Evolutionary conservation across 108 stramenopile genomes (phyloP), one percentile per base, ranked within the genome.

Genomic region (Nitzschia sp.): DNA sequence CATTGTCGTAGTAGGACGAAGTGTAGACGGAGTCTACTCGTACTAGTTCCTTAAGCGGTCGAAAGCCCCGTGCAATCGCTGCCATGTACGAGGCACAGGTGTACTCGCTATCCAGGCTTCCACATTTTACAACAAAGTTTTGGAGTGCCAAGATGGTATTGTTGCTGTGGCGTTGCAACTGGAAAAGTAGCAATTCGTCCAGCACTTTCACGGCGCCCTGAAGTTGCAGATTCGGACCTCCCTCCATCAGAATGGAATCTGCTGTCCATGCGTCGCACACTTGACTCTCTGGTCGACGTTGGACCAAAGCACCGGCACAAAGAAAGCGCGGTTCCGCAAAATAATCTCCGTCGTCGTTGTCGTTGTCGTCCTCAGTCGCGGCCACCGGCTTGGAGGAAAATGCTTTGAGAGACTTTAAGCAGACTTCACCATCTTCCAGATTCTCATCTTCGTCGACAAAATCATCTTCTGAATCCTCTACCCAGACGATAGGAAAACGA

Each of bases 391-490:
- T 28, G 11, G 25, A 35, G n/a, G 77, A 69, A 73, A 72, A 78
- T 13, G 77, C 71, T 32, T 78, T 78, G 66, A 78, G 41, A 21
- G 69, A 32, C 23, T 34, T 53, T 6, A 78, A 33, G 67, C 77
- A 78, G 21, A 68, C 47, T 67, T 78, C 77, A 29, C 77, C 77
- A 15, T 62, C 62, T 63, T 72, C 71, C 5, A 78, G 71, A 35
- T 78, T 78, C 48, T 73, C 77, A 16, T 72, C 77, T 31, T 71
- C 50, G 46, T 78, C 77, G 21, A 78, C 74, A 63, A 78, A 78
- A 33, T 57, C 77, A 21, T 78, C 71, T 63, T 78, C 77, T 15
- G 77, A 71, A 1, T 72, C 71, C 52, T 78, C 66, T 28, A 78
- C 50, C 71, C 72, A 78, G 6, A 78, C 53, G 2, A 30, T 46